Percentiles rank a stretch among this genome's conserved stretches.
phyloP scores from a whole-genome alignment of 2,329 filamentous ascomycete species.

The Herpotrichia juniperi region DNA sequence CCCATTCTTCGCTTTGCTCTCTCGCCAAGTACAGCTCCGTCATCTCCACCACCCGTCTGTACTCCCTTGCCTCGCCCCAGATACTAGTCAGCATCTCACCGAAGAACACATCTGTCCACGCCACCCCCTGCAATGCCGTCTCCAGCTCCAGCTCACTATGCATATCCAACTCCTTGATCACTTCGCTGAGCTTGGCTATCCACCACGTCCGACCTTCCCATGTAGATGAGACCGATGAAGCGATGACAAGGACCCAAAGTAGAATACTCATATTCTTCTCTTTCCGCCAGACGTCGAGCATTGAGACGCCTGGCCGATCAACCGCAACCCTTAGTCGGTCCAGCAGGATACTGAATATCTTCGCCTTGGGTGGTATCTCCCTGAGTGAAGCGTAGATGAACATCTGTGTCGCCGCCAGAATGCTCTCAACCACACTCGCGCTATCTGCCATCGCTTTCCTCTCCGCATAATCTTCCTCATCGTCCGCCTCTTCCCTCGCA shows the following conservation, averaged over 20 bases:
- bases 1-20: neutral
- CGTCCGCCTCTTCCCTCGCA: neutral
- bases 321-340: slow-evolving; percentile 18
- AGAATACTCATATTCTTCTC: slow-evolving; percentile 25
- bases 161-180: slow-evolving; percentile 17
- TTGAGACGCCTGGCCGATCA: slow-evolving; percentile 11
- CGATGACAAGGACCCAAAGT: slow-evolving; percentile 30
- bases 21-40: neutral
- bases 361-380: slow-evolving; percentile 24
- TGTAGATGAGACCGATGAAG: slow-evolving; percentile 11
- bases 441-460: slow-evolving; percentile 16
- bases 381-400: slow-evolving; percentile 29
- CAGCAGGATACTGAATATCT: slow-evolving; percentile 25
- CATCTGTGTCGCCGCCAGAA: slow-evolving; percentile 26
- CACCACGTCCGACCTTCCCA: slow-evolving; percentile 20
- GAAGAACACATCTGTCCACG: slow-evolving; percentile 31
- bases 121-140: slow-evolving; percentile 18
- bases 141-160: slow-evolving; percentile 13
- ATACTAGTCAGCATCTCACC: slow-evolving; percentile 11
- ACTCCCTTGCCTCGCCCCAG: slow-evolving; percentile 15
- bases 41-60: neutral
- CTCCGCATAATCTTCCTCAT: slow-evolving; percentile 4
- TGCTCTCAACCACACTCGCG: slow-evolving; percentile 25
- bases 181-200: slow-evolving; percentile 17
- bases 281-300: slow-evolving; percentile 16